Base-by-base conservation (phyloP, 371 early-diverging fungal genomes). In the Mortierella sp. region DNA sequence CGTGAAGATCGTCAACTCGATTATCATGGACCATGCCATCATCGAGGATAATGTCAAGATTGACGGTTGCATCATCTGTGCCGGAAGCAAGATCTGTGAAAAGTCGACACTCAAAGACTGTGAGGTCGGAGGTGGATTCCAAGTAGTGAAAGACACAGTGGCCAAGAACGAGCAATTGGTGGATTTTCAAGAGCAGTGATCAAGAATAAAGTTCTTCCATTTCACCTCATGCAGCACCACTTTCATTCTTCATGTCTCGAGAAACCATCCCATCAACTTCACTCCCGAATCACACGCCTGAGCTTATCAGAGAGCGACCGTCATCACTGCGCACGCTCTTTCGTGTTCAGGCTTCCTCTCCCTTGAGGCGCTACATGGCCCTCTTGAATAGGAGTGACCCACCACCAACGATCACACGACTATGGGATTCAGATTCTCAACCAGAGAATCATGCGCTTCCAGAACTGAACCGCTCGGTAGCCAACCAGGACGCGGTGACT, bases 11-110 rank as follows among this genome's bases (percentile, higher is more conserved):
- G 88, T 87, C 55, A 95, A 94, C 77, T 94, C 94, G 19, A 90
- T 98, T 43, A 84, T 98, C 52, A 95, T 96, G 96, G 98, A 98
- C 76, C 86, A 96, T 67, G 93, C 92, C n/a, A 83, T 91, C 8
- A 83, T 96, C 53, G 93, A 90, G 47, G 95, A 96, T 76, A 94
- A 95, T 74, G 97, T 91, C 62, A 95, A 93, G 79, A 79, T 98
- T 37, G 96, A 96, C 51, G 91, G 91, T 6, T 92, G 94, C 73
- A 86, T 97, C 54, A 85, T 98, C 24, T 93, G 96, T 79, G 87
- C 86, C 28, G 86, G 91, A 63, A 91, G 92, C 49, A 90, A 89
- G 63, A 85, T 98, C 14, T 78, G 84, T 34, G 94, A 91, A 64
- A 90, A 89, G 67, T 85, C 90, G 9, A 67, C 80, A 45, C 87